A percentile compares a stretch with the other conserved stretches of the same genome.
Evolutionary conservation across 768 basidiomycete species (phyloP).

Genomic region (Cystobasidium tubakii): DNA sequence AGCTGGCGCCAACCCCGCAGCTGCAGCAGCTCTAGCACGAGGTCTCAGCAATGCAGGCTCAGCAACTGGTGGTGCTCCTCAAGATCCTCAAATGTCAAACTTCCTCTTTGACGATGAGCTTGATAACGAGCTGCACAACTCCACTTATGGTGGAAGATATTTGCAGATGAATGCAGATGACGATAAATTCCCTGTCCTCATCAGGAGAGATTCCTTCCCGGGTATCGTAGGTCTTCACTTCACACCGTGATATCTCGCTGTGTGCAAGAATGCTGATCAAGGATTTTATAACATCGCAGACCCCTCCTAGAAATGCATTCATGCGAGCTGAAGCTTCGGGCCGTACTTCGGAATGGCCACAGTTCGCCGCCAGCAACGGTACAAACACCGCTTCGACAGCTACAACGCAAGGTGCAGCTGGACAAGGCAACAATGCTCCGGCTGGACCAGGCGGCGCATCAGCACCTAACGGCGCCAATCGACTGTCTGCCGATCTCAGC

Average conservation of each 20-base stretch:
- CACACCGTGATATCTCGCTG: no score
- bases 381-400: constrained; percentile 30
- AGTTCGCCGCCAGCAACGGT: constrained; percentile 61
- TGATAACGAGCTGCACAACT: constrained; percentile 90
- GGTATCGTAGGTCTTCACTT: constrained; percentile 55
- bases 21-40: constrained; percentile 20
- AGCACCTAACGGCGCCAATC: constrained; percentile 16
- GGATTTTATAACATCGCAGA: constrained; percentile 55
- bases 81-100: constrained; percentile 43
- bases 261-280: neutral
- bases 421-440: constrained; percentile 1
- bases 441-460: constrained; percentile 4
- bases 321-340: constrained; percentile 36
- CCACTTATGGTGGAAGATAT: constrained; percentile 78
- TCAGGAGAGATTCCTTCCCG: constrained; percentile 54
- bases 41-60: neutral
- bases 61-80: constrained; percentile 16
- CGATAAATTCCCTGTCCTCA: constrained; percentile 64
- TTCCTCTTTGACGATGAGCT: constrained; percentile 87
- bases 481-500: constrained; percentile 21
- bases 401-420: constrained; percentile 21
- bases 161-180: constrained; percentile 60
- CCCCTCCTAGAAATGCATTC: constrained; percentile 55
- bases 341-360: constrained; percentile 68
- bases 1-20: neutral